A percentile compares a stretch with the other conserved stretches of the same genome.
Evolutionary conservation across 2,329 filamentous ascomycete species (phyloP).

Genomic region (Nannizziopsis barbatae): DNA sequence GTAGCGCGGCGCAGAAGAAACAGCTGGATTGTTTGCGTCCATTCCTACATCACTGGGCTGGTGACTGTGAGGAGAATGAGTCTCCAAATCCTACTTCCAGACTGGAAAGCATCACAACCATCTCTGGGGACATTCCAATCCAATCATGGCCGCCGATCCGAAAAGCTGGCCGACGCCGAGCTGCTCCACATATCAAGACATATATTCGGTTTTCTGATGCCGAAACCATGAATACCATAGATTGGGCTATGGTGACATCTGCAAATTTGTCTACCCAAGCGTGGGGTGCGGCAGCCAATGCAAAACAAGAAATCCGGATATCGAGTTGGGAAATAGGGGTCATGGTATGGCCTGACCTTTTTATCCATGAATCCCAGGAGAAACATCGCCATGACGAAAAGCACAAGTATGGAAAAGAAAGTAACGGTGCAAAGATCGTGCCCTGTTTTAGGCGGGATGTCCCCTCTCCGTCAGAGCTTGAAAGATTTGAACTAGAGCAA

Average conservation of each 20-base stretch:
- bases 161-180: conserved; percentile 53
- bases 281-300: conserved; percentile 56
- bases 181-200: conserved; percentile 82
- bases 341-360: conserved; percentile 61
- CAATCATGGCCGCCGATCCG: conserved; percentile 14
- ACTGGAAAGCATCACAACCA: background rate
- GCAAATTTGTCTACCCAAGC: conserved; percentile 86
- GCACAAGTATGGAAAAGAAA: conserved; percentile 8
- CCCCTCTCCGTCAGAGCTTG: conserved; percentile 29
- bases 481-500: conserved; percentile 11
- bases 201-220: conserved; percentile 55
- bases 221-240: conserved; percentile 42
- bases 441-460: conserved; percentile 55
- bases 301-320: conserved; percentile 53
- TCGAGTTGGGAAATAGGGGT: conserved; percentile 79
- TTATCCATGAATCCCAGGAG: conserved; percentile 25
- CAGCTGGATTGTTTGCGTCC: conserved; percentile 63
- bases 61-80: conserved; percentile 35
- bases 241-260: conserved; percentile 82
- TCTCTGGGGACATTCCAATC: background rate
- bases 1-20: conserved; percentile 57
- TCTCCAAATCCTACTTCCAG: background rate
- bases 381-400: background rate
- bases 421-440: conserved; percentile 47
- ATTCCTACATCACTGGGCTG: conserved; percentile 64